Percentiles rank a stretch among this genome's conserved stretches.
phyloP scores from a whole-genome alignment of 305 asterid species.

The Petunia hybrid region DNA sequence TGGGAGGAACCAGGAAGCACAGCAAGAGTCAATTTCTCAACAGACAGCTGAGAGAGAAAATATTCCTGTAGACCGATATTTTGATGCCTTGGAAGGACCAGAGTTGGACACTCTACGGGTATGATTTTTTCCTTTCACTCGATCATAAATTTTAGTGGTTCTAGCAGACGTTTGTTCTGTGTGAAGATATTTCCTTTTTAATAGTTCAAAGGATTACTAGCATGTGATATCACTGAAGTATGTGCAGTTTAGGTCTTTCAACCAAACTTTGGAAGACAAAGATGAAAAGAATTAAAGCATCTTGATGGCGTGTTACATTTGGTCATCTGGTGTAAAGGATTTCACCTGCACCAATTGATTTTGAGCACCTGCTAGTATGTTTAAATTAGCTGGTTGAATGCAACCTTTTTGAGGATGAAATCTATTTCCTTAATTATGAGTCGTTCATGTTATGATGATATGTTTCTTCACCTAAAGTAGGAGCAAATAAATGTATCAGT shows the following conservation, averaged over 20 bases:
- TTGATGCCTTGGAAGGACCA: constrained; percentile 74
- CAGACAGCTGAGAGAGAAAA: constrained; percentile 44
- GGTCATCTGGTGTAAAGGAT: too few species aligned
- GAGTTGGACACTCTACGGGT: constrained; percentile 70
- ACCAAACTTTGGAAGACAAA: neutral
- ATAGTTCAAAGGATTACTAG: neutral
- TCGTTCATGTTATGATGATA: neutral
- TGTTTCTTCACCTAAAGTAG: neutral
- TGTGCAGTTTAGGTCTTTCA: constrained; percentile 3
- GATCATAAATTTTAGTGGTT: neutral
- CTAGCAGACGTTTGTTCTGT: neutral
- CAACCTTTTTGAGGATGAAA: neutral
- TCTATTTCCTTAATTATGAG: neutral
- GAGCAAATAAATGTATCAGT: neutral
- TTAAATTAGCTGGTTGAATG: neutral
- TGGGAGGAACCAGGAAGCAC: constrained; percentile 47
- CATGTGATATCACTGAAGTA: neutral
- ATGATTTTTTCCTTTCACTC: constrained; percentile 26
- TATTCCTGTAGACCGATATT: constrained; percentile 61
- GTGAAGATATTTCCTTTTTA: neutral
- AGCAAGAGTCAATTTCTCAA: constrained; percentile 41
- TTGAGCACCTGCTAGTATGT: neutral
- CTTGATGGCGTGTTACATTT: neutral
- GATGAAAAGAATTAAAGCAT: neutral
- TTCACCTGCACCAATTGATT: neutral